Evolutionary conservation across 805 yeast species (phyloP).

Genomic region (Barnettozyma californica): DNA sequence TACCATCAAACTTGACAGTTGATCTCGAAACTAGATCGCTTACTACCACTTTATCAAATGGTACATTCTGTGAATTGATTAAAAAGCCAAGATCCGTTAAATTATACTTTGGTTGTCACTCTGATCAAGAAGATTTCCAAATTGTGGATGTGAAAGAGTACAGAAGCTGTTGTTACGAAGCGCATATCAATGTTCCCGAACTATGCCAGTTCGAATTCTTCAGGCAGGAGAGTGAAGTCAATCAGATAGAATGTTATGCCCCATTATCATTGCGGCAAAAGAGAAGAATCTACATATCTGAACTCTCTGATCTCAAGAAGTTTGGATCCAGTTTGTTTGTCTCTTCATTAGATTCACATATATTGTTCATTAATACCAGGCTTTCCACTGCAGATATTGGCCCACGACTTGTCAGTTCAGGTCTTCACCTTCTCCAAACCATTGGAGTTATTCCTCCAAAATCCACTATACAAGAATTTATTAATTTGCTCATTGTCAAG

Average conservation of each 20-base stretch:
- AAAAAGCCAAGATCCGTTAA: conserved; percentile 19
- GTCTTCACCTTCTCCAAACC: background rate
- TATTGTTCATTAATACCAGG: background rate
- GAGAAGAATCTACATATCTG: background rate
- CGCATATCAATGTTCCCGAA: conserved; percentile 18
- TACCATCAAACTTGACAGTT: background rate
- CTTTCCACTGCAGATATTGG: background rate
- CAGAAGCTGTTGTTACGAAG: conserved; percentile 21
- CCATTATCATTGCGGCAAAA: background rate
- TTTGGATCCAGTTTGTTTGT: background rate
- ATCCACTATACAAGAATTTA: background rate
- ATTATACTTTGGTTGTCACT: conserved; percentile 21
- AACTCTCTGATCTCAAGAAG: background rate
- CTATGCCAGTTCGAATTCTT: conserved; percentile 21
- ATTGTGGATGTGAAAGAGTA: conserved; percentile 14
- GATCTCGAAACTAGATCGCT: conserved; percentile 2
- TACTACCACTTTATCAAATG: conserved; percentile 10
- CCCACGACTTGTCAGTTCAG: background rate
- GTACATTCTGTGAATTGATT: conserved; percentile 24
- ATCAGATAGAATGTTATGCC: background rate
- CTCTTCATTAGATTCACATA: background rate
- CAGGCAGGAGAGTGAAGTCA: background rate
- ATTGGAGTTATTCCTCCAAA: background rate
- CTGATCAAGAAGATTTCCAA: background rate
- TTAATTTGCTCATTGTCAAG: background rate